phyloP scores from a whole-genome alignment of 805 yeast species.

The Yarrowia divulgata region DNA sequence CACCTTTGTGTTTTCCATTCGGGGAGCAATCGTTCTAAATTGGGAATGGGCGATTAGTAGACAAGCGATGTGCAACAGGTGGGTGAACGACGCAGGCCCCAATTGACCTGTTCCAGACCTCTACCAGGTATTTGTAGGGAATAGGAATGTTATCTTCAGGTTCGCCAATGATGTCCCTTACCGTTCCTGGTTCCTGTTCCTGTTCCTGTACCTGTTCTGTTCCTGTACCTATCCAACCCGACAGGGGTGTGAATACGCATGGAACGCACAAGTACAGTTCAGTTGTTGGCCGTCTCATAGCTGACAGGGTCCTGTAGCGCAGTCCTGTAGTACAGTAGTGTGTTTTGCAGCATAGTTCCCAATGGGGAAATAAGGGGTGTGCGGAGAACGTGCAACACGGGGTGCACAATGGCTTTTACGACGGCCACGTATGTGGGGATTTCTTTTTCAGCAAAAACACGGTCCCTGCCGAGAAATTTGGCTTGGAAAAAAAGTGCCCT shows the following conservation, averaged over 20 bases:
- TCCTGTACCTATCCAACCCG: too few relatives aligned
- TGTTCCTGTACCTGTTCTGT: neutral
- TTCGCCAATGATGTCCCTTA: neutral
- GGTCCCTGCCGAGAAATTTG: conserved; percentile 11
- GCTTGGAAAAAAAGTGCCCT: too few relatives aligned
- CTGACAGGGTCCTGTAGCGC: conserved; percentile 19
- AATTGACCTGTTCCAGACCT: too few relatives aligned
- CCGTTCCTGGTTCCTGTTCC: neutral
- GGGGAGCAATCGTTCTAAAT: conserved; percentile 33
- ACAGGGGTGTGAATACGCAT: conserved; percentile 15
- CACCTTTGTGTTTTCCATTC: conserved; percentile 3
- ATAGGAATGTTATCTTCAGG: too few relatives aligned
- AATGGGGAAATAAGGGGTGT: conserved; percentile 3
- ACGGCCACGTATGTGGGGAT: neutral
- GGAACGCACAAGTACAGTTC: neutral
- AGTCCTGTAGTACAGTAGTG: neutral
- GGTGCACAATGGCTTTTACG: too few relatives aligned
- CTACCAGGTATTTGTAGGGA: too few relatives aligned
- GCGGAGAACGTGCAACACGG: neutral
- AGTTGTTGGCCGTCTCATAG: conserved; percentile 12
- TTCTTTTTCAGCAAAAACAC: conserved; percentile 9
- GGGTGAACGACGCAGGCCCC: too few relatives aligned
- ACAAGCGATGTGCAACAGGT: too few relatives aligned
- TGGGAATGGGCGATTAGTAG: too few relatives aligned
- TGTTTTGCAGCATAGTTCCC: conserved; percentile 22